These are phyloP conservation scores for Mycosphaerella sp. DNA, from an alignment of 2,329 filamentous ascomycete genomes.

Conservation along the genomic window DNA sequence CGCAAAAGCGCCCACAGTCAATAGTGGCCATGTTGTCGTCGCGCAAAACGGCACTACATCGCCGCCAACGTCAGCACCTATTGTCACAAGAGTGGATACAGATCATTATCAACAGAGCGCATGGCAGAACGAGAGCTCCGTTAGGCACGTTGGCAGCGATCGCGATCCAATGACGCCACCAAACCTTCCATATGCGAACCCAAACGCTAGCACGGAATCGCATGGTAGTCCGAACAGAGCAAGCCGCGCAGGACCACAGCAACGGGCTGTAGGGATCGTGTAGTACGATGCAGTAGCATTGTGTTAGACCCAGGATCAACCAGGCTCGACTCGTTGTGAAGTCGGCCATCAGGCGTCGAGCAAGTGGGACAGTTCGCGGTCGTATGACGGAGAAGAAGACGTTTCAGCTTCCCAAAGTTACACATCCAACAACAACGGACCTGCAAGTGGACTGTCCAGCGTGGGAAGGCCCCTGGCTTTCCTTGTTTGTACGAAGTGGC, in stretches of 20 bases:
- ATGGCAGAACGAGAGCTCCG: constrained; percentile 77
- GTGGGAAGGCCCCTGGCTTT: neutral
- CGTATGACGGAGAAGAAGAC: no score
- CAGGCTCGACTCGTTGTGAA: neutral
- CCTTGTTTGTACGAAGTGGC: neutral
- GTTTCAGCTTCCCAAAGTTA: no score
- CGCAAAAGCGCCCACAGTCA: constrained; percentile 49
- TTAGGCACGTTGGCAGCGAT: constrained; percentile 59
- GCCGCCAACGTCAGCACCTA: constrained; percentile 42
- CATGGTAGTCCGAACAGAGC: constrained; percentile 30
- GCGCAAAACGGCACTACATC: constrained; percentile 35
- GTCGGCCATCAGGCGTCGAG: neutral
- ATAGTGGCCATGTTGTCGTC: constrained; percentile 32
- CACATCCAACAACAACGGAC: no score
- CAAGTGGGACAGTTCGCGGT: no score
- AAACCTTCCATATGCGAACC: constrained; percentile 28
- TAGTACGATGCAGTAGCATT: neutral
- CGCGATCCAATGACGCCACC: constrained; percentile 25
- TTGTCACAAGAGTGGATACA: constrained; percentile 72
- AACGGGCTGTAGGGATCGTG: constrained; percentile 6
- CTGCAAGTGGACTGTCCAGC: no score
- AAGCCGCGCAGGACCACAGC: constrained; percentile 13
- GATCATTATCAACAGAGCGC: constrained; percentile 65
- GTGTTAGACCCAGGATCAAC: neutral
- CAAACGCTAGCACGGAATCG: constrained; percentile 28